These are phyloP conservation scores for Backusella sp. DNA, from an alignment of 192 early-diverging fungal species.

Conservation along the genomic window DNA sequence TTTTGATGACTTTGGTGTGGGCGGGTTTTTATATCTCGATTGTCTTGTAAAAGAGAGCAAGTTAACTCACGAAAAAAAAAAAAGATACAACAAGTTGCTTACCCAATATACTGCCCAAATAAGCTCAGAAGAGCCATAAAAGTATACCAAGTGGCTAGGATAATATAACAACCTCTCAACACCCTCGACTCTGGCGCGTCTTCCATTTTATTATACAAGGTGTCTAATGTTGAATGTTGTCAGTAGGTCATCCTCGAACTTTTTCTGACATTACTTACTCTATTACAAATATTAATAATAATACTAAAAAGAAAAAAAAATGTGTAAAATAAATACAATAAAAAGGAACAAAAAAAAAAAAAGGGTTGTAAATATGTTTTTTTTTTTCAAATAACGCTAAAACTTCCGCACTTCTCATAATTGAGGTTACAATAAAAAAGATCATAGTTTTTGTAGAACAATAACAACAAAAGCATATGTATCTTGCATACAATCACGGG, in stretches of 20 bases:
- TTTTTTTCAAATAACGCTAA: too few species aligned
- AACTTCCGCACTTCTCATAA: too few species aligned
- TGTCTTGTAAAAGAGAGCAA: constrained; percentile 10
- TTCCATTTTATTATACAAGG: neutral
- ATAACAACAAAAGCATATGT: neutral
- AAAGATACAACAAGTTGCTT: neutral
- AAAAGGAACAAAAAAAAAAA: neutral
- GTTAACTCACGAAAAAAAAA: neutral
- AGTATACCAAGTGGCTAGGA: constrained; percentile 24
- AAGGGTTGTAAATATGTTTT: too few species aligned
- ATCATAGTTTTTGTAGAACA: neutral
- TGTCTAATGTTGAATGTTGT: neutral
- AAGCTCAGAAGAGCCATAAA: constrained; percentile 34
- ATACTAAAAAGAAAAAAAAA: neutral
- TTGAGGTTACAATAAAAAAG: neutral
- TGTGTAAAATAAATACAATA: too few species aligned
- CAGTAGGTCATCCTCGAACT: neutral
- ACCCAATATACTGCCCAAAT: constrained; percentile 34
- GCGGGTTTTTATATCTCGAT: constrained; percentile 30
- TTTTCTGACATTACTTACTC: neutral
- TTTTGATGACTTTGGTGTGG: constrained; percentile 37
- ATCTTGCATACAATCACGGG: neutral
- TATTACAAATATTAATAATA: neutral
- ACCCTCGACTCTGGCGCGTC: constrained; percentile 4
- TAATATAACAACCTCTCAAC: constrained; percentile 4